These are phyloP conservation scores for Beauveria medogensis DNA, from an alignment of 2,329 filamentous ascomycete species.

Conservation along the genomic window DNA sequence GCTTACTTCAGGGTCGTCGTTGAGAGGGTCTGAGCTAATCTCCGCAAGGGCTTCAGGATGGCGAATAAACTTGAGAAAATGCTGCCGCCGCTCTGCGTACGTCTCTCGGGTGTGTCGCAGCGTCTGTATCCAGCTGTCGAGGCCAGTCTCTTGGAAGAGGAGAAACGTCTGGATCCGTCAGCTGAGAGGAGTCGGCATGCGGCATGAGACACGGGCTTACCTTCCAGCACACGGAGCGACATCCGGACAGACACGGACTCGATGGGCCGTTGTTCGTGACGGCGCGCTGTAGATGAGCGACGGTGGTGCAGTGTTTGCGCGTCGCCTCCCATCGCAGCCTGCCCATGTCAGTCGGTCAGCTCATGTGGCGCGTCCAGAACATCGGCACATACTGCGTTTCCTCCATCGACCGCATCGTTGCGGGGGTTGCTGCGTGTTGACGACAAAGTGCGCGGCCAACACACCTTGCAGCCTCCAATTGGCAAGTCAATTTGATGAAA, in stretches of 20 bases:
- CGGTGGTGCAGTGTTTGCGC: slow-evolving; percentile 46
- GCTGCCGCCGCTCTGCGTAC: slow-evolving; percentile 64
- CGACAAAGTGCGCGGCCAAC: neutral
- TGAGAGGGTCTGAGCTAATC: slow-evolving; percentile 71
- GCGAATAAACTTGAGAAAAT: slow-evolving; percentile 74
- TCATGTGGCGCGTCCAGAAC: neutral
- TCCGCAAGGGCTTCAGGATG: slow-evolving; percentile 71
- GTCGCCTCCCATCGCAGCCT: slow-evolving; percentile 64
- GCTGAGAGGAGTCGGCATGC: neutral
- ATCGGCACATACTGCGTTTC: slow-evolving; percentile 28
- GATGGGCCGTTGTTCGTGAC: slow-evolving; percentile 50
- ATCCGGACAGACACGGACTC: slow-evolving; percentile 61
- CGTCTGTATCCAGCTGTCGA: slow-evolving; percentile 58
- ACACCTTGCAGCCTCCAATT: neutral
- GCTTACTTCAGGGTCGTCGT: slow-evolving; percentile 60
- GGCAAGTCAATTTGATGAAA: neutral
- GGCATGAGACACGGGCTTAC: slow-evolving; percentile 29
- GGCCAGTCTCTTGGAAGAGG: slow-evolving; percentile 60
- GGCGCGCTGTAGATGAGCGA: slow-evolving; percentile 56
- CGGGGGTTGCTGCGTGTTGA: neutral
- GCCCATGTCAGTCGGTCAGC: slow-evolving; percentile 17
- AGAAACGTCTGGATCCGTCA: slow-evolving; percentile 58
- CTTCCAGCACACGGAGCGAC: slow-evolving; percentile 91
- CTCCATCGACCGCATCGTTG: slow-evolving; percentile 28
- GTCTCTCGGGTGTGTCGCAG: slow-evolving; percentile 61